Evolutionary conservation across 2,329 filamentous ascomycete genomes (phyloP).

Genomic region (Aspergillus sp.): DNA sequence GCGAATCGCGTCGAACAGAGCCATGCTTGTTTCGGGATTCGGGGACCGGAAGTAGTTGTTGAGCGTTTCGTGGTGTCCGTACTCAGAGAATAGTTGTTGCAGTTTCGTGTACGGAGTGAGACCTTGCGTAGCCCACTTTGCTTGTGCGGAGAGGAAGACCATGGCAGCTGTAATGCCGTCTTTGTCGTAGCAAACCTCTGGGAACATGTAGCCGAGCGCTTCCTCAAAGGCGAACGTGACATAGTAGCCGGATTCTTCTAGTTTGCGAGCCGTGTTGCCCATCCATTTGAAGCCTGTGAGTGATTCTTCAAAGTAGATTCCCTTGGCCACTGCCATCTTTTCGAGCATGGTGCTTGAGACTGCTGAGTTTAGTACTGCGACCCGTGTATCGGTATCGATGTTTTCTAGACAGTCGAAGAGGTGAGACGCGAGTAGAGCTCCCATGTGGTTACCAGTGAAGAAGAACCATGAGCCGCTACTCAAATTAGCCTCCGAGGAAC

Average conservation of each 20-base stretch:
- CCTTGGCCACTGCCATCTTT: constrained; percentile 59
- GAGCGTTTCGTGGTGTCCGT: constrained; percentile 65
- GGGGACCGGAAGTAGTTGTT: constrained; percentile 69
- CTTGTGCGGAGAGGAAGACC: constrained; percentile 61
- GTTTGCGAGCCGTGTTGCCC: constrained; percentile 62
- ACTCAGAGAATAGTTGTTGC: constrained; percentile 59
- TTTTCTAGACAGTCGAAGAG: constrained; percentile 53
- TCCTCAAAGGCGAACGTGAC: constrained; percentile 67
- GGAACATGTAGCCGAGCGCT: constrained; percentile 70
- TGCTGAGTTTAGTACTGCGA: constrained; percentile 65
- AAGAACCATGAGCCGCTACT: constrained; percentile 59
- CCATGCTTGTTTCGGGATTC: constrained; percentile 54
- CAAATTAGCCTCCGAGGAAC: neutral
- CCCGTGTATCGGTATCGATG: constrained; percentile 40
- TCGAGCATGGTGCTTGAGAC: constrained; percentile 68
- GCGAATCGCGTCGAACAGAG: constrained; percentile 61
- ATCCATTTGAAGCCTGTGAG: constrained; percentile 72
- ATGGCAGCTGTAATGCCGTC: constrained; percentile 66
- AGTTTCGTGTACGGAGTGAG: constrained; percentile 63
- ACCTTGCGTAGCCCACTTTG: constrained; percentile 55
- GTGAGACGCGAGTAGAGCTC: constrained; percentile 63
- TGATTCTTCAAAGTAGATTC: constrained; percentile 64
- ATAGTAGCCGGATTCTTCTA: constrained; percentile 54
- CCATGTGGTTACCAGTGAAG: constrained; percentile 69
- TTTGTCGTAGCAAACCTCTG: constrained; percentile 66